Percentiles rank a stretch among this genome's conserved stretches.
Evolutionary conservation across 108 stramenopile species (phyloP).

Genomic region (Cyclotella baltica): DNA sequence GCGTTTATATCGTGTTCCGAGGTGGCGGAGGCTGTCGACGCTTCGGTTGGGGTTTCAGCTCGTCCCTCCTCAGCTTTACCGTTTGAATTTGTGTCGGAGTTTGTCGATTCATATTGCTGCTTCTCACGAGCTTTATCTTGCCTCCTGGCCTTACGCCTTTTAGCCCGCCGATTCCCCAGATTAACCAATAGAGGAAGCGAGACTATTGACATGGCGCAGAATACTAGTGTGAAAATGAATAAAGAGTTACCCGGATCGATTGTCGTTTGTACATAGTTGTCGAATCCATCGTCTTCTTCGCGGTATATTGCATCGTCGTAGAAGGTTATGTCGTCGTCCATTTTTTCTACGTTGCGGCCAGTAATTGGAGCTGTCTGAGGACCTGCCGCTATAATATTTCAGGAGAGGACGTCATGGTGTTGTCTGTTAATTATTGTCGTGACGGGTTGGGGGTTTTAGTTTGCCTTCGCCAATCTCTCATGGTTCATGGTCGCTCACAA

Average conservation of each 20-base stretch:
- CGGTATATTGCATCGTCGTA: not conserved
- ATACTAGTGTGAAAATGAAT: conserved; percentile 6
- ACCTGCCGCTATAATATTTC: too few species aligned
- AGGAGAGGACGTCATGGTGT: too few species aligned
- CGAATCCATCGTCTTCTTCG: conserved; percentile 10
- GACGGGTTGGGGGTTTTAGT: too few species aligned
- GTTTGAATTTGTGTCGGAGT: not conserved
- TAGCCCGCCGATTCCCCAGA: conserved; percentile 20
- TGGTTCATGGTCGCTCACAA: too few species aligned
- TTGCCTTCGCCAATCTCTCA: too few species aligned
- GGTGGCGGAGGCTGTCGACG: not conserved
- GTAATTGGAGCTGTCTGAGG: too few species aligned
- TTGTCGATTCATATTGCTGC: not conserved
- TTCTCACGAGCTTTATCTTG: not conserved
- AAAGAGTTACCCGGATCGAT: conserved; percentile 30
- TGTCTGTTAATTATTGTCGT: too few species aligned
- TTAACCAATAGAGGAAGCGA: conserved; percentile 16
- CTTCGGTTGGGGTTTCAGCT: not conserved
- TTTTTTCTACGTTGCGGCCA: not conserved
- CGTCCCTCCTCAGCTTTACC: not conserved
- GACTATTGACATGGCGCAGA: conserved; percentile 9
- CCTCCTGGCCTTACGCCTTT: conserved; percentile 7
- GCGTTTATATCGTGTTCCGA: not conserved
- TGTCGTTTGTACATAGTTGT: conserved; percentile 17
- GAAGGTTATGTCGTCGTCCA: conserved; percentile 3